Percentiles rank a stretch among this genome's conserved stretches.
Evolutionary conservation across 495 filamentous ascomycete genomes (phyloP).

Genomic region (Neurospora intermedia): DNA sequence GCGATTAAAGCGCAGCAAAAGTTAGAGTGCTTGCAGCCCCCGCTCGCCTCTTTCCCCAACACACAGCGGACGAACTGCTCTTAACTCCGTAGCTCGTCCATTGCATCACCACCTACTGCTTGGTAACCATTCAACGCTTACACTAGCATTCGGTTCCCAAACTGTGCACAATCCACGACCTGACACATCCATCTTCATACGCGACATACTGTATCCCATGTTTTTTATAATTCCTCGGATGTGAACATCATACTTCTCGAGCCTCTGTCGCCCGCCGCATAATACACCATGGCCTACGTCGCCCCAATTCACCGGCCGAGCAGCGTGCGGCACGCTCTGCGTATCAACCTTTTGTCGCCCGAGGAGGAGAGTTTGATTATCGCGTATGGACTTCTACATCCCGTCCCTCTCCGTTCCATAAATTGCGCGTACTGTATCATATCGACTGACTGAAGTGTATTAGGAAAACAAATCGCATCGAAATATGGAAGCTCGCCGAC

Average conservation of each 20-base stretch:
- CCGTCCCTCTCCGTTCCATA: not conserved
- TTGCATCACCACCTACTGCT: not conserved
- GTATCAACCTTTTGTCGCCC: constrained; percentile 58
- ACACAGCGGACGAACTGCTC: not conserved
- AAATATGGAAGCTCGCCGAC: constrained; percentile 56
- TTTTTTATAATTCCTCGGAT: constrained; percentile 2
- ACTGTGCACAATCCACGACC: not conserved
- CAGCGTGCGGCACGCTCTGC: constrained; percentile 80
- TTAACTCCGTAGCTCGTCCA: not conserved
- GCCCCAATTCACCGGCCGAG: constrained; percentile 88
- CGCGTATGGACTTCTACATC: constrained; percentile 50
- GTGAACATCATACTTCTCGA: constrained; percentile 2
- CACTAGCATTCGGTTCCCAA: not conserved
- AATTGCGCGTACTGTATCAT: constrained; percentile 3
- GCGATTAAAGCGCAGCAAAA: not conserved
- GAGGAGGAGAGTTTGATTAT: constrained; percentile 75
- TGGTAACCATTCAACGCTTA: not conserved
- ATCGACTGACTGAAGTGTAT: not conserved
- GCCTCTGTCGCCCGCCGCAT: constrained; percentile 1
- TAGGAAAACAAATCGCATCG: constrained; percentile 86
- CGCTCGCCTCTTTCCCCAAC: not conserved
- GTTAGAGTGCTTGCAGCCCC: not conserved
- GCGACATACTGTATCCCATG: not conserved
- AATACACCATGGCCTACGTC: constrained; percentile 71
- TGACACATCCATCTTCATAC: not conserved